Base-by-base conservation (phyloP, 352 stramenopile species). In the Pythium phragmiticola region DNA sequence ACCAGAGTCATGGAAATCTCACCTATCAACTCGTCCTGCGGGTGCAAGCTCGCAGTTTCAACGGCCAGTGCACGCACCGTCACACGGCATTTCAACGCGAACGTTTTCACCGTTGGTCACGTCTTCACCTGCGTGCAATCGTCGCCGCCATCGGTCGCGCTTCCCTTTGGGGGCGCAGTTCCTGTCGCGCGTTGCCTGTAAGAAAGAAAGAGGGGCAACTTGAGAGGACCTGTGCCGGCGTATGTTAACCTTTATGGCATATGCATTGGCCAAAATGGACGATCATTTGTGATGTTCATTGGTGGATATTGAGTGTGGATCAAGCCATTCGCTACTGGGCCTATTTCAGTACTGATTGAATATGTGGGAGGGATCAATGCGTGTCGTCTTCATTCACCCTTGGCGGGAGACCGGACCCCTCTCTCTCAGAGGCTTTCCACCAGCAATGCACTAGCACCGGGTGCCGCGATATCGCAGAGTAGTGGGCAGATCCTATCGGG, bases 401-500 rank as follows among this genome's bases (percentile, higher is more conserved):
- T 39, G 7, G 34, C 11, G 34, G 34, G 39, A 14, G 17, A 46
- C 12, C 13, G 7, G 16, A 21, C 39, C 17, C 16, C 13, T 46
- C 16, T 30, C 4, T 9, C 13, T 58, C 12, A 47, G 4, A 63
- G 14, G 14, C 11, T 19, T n/a, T 63, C 46, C 14, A 68, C 23
- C 0, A 28, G 28, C 62, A 68, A 49, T 3, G 54, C 48, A n/a
- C 23, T 48, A 7, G 13, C 30, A 33, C 12, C 42, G 0, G 47
- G 53, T 1, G 30, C 1, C 3, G 73, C 65, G 7, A 80, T 55
- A 69, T 88, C 80, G 42, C 81, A 89, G 36, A 92, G 58, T 58
- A 92, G 45, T 19, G 84, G 84, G 28, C 82, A 92, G 58, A 92
- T 84, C 21, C 84, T 92, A 34, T 30, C 23, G 57, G 39, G 19